Conservation (phyloP, 1,139 yeast species). For the Candida labiduridarum region DNA sequence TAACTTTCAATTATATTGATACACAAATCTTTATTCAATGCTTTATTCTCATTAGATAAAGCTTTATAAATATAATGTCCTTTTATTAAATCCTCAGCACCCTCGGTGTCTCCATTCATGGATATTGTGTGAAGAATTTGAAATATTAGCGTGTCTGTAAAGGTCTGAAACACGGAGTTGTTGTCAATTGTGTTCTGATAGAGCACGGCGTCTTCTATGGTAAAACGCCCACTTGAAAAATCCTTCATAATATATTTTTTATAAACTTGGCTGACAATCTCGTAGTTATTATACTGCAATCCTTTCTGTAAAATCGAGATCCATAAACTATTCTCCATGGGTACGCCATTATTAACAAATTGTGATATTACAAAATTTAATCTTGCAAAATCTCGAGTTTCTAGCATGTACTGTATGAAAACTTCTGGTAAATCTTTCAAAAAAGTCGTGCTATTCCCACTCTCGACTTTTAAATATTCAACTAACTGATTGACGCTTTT, state of each 20-base stretch:
- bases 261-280: slow-evolving; percentile 31
- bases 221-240: slow-evolving; percentile 21
- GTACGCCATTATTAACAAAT: slow-evolving; percentile 8
- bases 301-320: slow-evolving; percentile 26
- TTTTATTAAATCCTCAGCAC: slow-evolving; percentile 39
- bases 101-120: slow-evolving; percentile 40
- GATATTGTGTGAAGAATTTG: slow-evolving; percentile 37
- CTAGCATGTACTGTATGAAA: slow-evolving; percentile 1
- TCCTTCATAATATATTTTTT: slow-evolving; percentile 34
- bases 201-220: slow-evolving; percentile 29
- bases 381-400: slow-evolving; percentile 3
- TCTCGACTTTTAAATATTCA: background rate
- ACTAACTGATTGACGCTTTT: background rate
- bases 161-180: slow-evolving; percentile 13
- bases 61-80: slow-evolving; percentile 38
- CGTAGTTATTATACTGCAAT: slow-evolving; percentile 26
- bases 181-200: slow-evolving; percentile 4
- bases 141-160: slow-evolving; percentile 20
- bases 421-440: background rate
- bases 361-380: background rate
- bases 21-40: slow-evolving; percentile 37
- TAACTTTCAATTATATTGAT: slow-evolving; percentile 40
- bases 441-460: background rate
- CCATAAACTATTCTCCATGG: slow-evolving; percentile 25
- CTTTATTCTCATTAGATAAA: slow-evolving; percentile 31